These are phyloP conservation scores for Crithidia acanthocephali DNA, from an alignment of 208 protist genomes.

Conservation along the genomic window DNA sequence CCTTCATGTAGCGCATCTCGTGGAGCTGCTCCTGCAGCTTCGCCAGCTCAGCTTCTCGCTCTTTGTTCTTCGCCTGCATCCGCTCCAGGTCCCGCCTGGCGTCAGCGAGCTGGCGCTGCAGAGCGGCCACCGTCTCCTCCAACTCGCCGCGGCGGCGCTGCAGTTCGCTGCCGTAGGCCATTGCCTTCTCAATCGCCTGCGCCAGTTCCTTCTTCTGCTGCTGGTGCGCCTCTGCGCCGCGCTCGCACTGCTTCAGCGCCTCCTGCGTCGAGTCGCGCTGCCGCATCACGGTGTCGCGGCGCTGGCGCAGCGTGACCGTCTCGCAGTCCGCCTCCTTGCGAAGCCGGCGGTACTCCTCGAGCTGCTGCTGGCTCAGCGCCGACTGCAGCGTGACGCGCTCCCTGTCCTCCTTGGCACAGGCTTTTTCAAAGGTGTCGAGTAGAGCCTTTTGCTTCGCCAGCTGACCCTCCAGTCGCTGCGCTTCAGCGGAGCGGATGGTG, in stretches of 20 bases:
- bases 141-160: slow-evolving; percentile 60
- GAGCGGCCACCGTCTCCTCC: slow-evolving; percentile 33
- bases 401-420: slow-evolving; percentile 65
- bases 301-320: slow-evolving; percentile 80
- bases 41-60: slow-evolving; percentile 81
- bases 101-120: slow-evolving; percentile 49
- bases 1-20: slow-evolving; percentile 83
- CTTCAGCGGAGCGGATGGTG: slow-evolving; percentile 57
- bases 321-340: slow-evolving; percentile 85
- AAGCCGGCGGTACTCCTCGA: slow-evolving; percentile 79
- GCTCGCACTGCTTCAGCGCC: slow-evolving; percentile 64
- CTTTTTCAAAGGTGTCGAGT: slow-evolving; percentile 61
- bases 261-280: slow-evolving; percentile 69
- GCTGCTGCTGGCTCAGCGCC: slow-evolving; percentile 54
- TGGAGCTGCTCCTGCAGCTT: slow-evolving; percentile 91
- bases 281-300: slow-evolving; percentile 67
- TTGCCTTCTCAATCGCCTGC: slow-evolving; percentile 43
- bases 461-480: slow-evolving; percentile 66
- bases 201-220: slow-evolving; percentile 56
- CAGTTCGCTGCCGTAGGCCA: slow-evolving; percentile 50
- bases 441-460: slow-evolving; percentile 70
- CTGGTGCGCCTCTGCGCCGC: slow-evolving; percentile 52
- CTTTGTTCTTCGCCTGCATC: slow-evolving; percentile 62
- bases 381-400: slow-evolving; percentile 36
- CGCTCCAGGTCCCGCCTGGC: slow-evolving; percentile 42